phyloP scores from a whole-genome alignment of 2,329 filamentous ascomycete genomes.

The Pseudocercospora cruenta region DNA sequence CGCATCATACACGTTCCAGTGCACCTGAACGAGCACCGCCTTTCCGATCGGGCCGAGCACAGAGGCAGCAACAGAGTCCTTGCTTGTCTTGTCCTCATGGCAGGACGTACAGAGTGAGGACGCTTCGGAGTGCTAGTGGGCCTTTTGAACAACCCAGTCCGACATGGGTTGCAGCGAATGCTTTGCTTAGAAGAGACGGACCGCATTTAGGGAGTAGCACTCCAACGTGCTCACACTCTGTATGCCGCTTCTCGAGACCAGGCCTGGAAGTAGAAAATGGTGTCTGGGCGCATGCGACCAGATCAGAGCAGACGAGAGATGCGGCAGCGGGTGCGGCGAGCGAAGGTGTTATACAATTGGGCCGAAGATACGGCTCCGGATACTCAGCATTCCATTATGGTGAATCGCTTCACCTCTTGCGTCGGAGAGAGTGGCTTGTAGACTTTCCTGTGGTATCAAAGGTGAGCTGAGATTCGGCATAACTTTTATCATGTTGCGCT shows the following conservation, averaged over 20 bases:
- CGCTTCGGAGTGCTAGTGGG: no score
- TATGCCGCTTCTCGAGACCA: no score
- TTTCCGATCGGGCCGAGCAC: neutral
- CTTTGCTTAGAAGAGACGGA: no score
- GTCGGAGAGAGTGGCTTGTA: neutral
- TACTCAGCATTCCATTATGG: neutral
- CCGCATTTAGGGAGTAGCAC: no score
- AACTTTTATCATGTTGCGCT: neutral
- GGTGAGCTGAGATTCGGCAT: neutral
- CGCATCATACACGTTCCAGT: neutral
- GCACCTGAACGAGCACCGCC: neutral
- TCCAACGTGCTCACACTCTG: no score
- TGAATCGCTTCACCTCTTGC: neutral
- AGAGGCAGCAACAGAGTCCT: neutral
- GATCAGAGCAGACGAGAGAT: neutral
- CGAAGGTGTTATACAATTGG: neutral
- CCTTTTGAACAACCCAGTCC: no score
- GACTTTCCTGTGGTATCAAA: neutral
- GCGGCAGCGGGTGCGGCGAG: neutral
- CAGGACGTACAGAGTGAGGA: no score
- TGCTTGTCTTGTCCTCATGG: neutral
- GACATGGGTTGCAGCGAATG: no score
- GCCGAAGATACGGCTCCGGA: neutral
- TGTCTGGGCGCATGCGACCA: neutral
- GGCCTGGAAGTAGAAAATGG: neutral